phyloP scores from a whole-genome alignment of 169 alveolate species.

The Plasmodium knowlesi region DNA sequence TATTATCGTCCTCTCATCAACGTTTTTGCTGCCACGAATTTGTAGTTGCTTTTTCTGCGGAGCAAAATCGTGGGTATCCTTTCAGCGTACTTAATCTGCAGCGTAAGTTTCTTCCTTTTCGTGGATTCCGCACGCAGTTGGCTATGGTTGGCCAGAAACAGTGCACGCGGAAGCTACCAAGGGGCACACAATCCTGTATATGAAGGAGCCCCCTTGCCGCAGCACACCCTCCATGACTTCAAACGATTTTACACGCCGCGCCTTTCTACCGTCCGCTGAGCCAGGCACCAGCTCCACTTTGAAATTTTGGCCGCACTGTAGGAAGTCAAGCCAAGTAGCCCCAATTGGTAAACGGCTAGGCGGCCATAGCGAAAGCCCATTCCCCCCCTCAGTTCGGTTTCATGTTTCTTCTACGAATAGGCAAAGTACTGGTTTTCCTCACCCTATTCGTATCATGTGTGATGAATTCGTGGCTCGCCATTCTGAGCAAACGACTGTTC shows the following conservation, averaged over 20 bases:
- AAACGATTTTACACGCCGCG: not conserved
- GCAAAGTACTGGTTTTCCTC: constrained; percentile 8
- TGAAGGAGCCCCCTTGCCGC: not conserved
- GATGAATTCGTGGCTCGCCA: constrained; percentile 35
- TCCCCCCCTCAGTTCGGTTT: not conserved
- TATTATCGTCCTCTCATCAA: not conserved
- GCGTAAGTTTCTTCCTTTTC: not conserved
- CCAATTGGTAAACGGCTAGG: not conserved
- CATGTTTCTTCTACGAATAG: constrained; percentile 22
- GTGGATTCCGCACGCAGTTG: no score
- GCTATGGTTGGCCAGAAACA: not conserved
- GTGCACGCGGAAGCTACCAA: not conserved
- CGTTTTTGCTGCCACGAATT: not conserved
- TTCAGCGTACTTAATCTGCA: not conserved
- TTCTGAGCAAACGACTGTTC: constrained; percentile 11
- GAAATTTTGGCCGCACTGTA: not conserved
- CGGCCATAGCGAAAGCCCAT: not conserved
- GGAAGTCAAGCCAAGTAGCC: not conserved
- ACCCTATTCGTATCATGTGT: constrained; percentile 11
- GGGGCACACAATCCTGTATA: not conserved
- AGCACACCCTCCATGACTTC: not conserved
- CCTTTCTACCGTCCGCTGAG: not conserved
- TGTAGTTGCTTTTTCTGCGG: not conserved
- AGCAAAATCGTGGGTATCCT: not conserved
- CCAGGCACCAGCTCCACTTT: not conserved